phyloP scores from a whole-genome alignment of 768 basidiomycete genomes.

The Xerocomus spinulosus region DNA sequence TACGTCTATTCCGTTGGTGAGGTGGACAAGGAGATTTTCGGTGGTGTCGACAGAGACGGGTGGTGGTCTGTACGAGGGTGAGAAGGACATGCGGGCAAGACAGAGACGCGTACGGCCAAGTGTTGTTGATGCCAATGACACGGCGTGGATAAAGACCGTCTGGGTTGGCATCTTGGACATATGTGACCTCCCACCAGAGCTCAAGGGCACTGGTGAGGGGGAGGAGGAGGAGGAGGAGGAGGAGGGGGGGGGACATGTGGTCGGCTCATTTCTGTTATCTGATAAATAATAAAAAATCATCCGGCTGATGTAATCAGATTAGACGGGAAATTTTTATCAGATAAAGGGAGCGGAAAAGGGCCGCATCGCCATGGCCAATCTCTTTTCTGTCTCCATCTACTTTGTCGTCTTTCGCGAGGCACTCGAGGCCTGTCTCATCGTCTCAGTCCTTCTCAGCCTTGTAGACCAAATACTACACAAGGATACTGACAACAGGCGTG shows the following conservation, averaged over 20 bases:
- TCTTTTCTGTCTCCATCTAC: conserved; percentile 91
- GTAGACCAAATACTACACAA: conserved; percentile 56
- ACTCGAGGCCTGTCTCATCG: conserved; percentile 87
- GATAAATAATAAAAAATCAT: background rate
- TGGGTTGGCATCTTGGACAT: conserved; percentile 73
- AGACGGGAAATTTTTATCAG: conserved; percentile 3
- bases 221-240: conserved; percentile 8
- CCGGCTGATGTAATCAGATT: background rate
- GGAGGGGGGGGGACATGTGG: too few relatives aligned
- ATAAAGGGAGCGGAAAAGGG: background rate
- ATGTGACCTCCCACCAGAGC: conserved; percentile 89
- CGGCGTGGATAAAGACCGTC: conserved; percentile 74
- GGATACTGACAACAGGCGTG: conserved; percentile 35
- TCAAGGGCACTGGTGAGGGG: conserved; percentile 51
- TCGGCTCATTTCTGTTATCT: too few relatives aligned
- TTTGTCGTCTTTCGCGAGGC: conserved; percentile 97
- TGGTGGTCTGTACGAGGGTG: conserved; percentile 56
- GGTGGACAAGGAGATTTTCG: conserved; percentile 76
- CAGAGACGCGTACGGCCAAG: conserved; percentile 78
- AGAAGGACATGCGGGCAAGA: background rate
- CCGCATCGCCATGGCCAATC: conserved; percentile 28
- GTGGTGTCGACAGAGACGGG: conserved; percentile 66
- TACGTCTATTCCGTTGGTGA: conserved; percentile 62
- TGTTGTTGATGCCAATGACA: conserved; percentile 84
- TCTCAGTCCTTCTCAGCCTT: conserved; percentile 86